phyloP scores from a whole-genome alignment of 106 monocot species.

The Gastrodia elata region DNA sequence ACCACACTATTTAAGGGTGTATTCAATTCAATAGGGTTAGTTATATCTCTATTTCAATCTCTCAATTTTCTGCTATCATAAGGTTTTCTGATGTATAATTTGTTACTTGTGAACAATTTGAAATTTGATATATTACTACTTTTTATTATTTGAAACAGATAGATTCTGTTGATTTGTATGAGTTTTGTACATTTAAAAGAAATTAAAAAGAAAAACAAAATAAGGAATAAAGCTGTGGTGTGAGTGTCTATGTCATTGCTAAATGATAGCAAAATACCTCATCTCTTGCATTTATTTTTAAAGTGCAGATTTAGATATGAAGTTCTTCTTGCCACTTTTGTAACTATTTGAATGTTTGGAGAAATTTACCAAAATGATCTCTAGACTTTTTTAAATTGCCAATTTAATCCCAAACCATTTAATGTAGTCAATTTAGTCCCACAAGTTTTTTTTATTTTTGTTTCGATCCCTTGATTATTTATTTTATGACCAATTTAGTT shows the following conservation, averaged over 20 bases:
- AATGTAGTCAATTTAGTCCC: too few species aligned
- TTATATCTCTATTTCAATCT: neutral
- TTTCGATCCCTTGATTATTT: too few species aligned
- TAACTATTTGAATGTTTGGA: neutral
- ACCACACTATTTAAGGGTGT: neutral
- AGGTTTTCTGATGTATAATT: neutral
- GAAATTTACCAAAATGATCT: too few species aligned
- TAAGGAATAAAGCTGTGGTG: neutral
- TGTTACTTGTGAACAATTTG: neutral
- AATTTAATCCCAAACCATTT: too few species aligned
- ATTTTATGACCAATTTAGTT: too few species aligned
- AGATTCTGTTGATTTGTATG: neutral
- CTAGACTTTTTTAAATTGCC: too few species aligned
- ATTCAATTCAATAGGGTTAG: neutral
- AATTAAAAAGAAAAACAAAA: neutral
- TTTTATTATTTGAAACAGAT: neutral
- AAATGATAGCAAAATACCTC: neutral
- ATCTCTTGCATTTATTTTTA: neutral
- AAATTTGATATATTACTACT: neutral
- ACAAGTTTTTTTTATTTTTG: too few species aligned
- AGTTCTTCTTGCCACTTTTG: neutral
- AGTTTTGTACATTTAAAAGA: neutral
- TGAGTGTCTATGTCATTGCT: neutral
- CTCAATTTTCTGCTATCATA: neutral
- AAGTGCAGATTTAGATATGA: neutral